phyloP scores from a whole-genome alignment of 1,284 basidiomycete species.

The Cystobasidium pallidum region DNA sequence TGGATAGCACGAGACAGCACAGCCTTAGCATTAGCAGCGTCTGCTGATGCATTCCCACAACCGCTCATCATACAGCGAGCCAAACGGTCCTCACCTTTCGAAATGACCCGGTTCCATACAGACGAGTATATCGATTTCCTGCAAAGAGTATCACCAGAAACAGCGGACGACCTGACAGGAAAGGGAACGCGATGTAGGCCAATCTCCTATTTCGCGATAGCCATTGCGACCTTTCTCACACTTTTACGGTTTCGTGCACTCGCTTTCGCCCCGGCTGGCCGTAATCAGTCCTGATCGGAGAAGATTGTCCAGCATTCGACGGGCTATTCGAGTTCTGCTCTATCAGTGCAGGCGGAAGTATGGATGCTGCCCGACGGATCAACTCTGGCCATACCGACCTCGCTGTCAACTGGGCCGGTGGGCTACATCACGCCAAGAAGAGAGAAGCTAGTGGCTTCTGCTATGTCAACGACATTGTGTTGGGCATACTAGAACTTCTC shows the following conservation, averaged over 20 bases:
- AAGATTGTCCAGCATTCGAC: slow-evolving; percentile 96
- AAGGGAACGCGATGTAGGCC: slow-evolving; percentile 80
- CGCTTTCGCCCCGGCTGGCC: background rate
- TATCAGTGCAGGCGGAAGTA: slow-evolving; percentile 92
- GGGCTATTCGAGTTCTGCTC: slow-evolving; percentile 97
- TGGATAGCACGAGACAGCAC: background rate
- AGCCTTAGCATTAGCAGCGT: background rate
- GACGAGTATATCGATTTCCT: slow-evolving; percentile 97
- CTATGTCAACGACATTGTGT: slow-evolving; percentile 89
- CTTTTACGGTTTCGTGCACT: background rate
- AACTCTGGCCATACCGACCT: slow-evolving; percentile 84
- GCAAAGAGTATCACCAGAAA: slow-evolving; percentile 83
- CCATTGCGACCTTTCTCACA: too few relatives aligned
- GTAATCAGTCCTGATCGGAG: slow-evolving; percentile 75
- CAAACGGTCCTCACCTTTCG: slow-evolving; percentile 74
- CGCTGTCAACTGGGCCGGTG: slow-evolving; percentile 96
- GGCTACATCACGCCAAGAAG: slow-evolving; percentile 97
- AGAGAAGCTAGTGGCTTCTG: slow-evolving; percentile 95
- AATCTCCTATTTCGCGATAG: too few relatives aligned
- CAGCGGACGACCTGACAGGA: slow-evolving; percentile 77
- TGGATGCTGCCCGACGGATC: slow-evolving; percentile 82
- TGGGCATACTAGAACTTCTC: slow-evolving; percentile 84
- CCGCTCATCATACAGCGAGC: slow-evolving; percentile 67
- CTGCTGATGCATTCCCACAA: background rate
- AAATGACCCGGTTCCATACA: slow-evolving; percentile 92